phyloP scores from a whole-genome alignment of 1,284 basidiomycete species.

The Malassezia furfur region DNA sequence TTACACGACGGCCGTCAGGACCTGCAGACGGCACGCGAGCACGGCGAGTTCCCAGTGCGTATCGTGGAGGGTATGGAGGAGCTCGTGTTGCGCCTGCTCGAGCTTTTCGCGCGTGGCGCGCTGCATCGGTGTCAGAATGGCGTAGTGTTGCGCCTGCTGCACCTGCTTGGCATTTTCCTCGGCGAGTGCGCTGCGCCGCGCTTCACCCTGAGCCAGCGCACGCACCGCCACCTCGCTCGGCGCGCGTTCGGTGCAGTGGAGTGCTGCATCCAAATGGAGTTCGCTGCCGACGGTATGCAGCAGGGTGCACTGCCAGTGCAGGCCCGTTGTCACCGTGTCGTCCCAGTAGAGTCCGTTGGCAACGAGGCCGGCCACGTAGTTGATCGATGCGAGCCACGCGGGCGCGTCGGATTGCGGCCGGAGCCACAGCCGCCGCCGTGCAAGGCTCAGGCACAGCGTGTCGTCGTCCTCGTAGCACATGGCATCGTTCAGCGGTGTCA shows the following conservation, averaged over 20 bases:
- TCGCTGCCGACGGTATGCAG: background rate
- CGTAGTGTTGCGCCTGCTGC: too few species aligned
- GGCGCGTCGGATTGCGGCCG: background rate
- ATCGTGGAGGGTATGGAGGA: background rate
- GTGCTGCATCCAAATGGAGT: too few species aligned
- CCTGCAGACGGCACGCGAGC: slow-evolving; percentile 1
- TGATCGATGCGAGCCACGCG: slow-evolving; percentile 1
- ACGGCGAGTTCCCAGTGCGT: slow-evolving; percentile 5
- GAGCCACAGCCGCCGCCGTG: background rate
- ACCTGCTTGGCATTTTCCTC: background rate
- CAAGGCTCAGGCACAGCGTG: background rate
- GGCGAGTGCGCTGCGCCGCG: background rate
- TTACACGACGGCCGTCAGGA: background rate
- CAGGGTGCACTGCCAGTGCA: background rate
- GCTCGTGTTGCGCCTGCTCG: background rate
- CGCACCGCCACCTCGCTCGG: background rate
- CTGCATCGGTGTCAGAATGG: slow-evolving; percentile 8
- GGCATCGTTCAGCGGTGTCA: background rate
- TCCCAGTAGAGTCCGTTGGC: slow-evolving; percentile 1
- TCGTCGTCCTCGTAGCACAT: background rate
- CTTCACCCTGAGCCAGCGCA: background rate
- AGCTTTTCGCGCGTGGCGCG: slow-evolving; percentile 6
- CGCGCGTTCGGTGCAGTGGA: too few species aligned
- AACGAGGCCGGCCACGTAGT: slow-evolving; percentile 3
- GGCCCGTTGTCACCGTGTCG: background rate